Percentiles rank a stretch among this genome's conserved stretches.
Conservation (phyloP, 2,329 filamentous ascomycete genomes). For the Annulohypoxylon truncatum region DNA sequence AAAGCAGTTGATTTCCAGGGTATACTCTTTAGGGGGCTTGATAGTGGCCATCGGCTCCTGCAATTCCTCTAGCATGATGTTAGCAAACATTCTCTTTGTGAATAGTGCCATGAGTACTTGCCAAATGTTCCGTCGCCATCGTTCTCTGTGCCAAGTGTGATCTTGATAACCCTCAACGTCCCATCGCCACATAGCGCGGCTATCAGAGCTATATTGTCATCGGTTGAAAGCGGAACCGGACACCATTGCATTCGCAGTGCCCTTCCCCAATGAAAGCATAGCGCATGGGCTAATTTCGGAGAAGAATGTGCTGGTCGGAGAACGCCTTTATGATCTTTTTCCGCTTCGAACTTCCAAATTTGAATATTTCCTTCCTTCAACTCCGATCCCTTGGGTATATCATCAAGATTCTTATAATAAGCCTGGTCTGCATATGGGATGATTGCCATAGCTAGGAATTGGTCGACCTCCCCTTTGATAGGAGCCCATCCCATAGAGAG, state of each 20-base stretch:
- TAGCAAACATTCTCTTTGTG: slow-evolving; percentile 36
- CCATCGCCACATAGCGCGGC: slow-evolving; percentile 65
- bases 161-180: slow-evolving; percentile 60
- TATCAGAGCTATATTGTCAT: slow-evolving; percentile 54
- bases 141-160: slow-evolving; percentile 48
- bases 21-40: slow-evolving; percentile 59
- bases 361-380: slow-evolving; percentile 62
- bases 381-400: slow-evolving; percentile 53
- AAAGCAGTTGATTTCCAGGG: slow-evolving; percentile 62
- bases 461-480: slow-evolving; percentile 51
- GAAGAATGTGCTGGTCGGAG: slow-evolving; percentile 50
- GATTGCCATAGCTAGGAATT: slow-evolving; percentile 64
- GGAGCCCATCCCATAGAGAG: slow-evolving; percentile 66
- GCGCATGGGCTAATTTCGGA: slow-evolving; percentile 56
- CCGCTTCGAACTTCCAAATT: slow-evolving; percentile 61
- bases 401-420: slow-evolving; percentile 54
- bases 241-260: slow-evolving; percentile 66
- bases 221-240: slow-evolving; percentile 54
- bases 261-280: slow-evolving; percentile 64
- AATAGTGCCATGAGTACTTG: slow-evolving; percentile 46
- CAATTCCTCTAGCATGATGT: slow-evolving; percentile 56
- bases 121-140: slow-evolving; percentile 53
- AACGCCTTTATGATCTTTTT: slow-evolving; percentile 48
- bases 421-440: slow-evolving; percentile 64
- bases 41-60: slow-evolving; percentile 59